Evolutionary conservation across 192 early-diverging fungal species (phyloP).

Genomic region (Backusella liffmaniae): DNA sequence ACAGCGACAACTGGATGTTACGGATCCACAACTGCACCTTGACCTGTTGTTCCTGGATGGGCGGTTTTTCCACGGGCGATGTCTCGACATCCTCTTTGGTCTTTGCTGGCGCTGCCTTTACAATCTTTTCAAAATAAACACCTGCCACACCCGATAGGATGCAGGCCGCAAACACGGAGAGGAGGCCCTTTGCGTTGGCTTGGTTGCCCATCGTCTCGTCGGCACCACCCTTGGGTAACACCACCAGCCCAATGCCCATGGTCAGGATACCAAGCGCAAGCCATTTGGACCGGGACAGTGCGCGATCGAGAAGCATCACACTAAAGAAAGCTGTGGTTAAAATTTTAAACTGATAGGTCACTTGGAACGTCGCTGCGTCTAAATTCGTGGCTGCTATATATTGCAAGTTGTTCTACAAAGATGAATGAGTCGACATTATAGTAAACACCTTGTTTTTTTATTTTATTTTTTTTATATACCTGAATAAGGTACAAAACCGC

Average conservation of each 20-base stretch:
- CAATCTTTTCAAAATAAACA: constrained; percentile 97
- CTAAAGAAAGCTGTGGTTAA: constrained; percentile 92
- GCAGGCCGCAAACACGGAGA: constrained; percentile 79
- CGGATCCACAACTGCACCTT: constrained; percentile 81
- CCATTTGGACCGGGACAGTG: constrained; percentile 73
- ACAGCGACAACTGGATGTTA: constrained; percentile 87
- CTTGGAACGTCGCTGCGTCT: constrained; percentile 95
- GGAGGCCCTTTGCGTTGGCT: constrained; percentile 67
- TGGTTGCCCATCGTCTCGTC: constrained; percentile 30
- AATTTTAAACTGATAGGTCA: constrained; percentile 98
- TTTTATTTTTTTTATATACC: no score
- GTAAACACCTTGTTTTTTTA: not conserved
- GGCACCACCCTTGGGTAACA: constrained; percentile 53
- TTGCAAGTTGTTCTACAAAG: constrained; percentile 82
- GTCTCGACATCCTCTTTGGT: not conserved
- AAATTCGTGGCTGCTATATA: constrained; percentile 84
- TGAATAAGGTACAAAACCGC: constrained; percentile 92
- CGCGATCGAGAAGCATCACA: constrained; percentile 71
- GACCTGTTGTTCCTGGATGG: not conserved
- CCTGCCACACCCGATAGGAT: constrained; percentile 89
- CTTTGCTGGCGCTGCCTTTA: constrained; percentile 54
- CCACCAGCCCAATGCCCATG: constrained; percentile 83
- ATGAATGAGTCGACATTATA: no score
- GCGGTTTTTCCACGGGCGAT: not conserved
- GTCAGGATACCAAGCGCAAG: constrained; percentile 78